Conservation (phyloP, 768 basidiomycete genomes). For the Agrocybe praecox region DNA sequence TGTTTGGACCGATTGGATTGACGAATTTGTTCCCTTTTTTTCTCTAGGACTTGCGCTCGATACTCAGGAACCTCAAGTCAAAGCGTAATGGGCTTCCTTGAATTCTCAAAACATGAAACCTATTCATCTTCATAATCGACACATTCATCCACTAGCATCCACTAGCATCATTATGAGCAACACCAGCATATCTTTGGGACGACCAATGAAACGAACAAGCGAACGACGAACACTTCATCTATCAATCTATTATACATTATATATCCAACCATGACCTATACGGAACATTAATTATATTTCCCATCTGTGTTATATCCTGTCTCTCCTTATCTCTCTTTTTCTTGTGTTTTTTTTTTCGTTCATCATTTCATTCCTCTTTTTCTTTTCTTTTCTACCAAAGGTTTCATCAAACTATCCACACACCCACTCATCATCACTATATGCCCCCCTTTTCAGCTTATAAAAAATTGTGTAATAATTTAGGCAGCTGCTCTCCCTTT, state of each 20-base stretch:
- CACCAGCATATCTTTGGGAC: not conserved
- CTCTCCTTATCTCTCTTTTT: not conserved
- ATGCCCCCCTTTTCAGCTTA: not conserved
- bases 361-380: not conserved
- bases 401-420: not conserved
- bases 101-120: not conserved
- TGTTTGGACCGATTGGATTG: conserved; percentile 7
- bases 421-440: conserved; percentile 1
- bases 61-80: conserved; percentile 54
- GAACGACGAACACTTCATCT: not conserved
- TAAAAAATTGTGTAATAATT: conserved; percentile 8
- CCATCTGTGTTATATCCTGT: not conserved
- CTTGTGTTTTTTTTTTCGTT: not conserved
- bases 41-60: conserved; percentile 54
- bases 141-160: no score
- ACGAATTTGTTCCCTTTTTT: no score
- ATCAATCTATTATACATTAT: not conserved
- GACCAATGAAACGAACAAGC: no score
- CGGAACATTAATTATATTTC: conserved; percentile 1
- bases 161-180: no score
- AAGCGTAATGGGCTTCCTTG: conserved; percentile 41
- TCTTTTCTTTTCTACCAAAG: no score
- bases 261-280: not conserved
- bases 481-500: no score
- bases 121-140: not conserved